Evolutionary conservation across 2,329 filamentous ascomycete species (phyloP).

Genomic region (Podosphaera aphanis): DNA sequence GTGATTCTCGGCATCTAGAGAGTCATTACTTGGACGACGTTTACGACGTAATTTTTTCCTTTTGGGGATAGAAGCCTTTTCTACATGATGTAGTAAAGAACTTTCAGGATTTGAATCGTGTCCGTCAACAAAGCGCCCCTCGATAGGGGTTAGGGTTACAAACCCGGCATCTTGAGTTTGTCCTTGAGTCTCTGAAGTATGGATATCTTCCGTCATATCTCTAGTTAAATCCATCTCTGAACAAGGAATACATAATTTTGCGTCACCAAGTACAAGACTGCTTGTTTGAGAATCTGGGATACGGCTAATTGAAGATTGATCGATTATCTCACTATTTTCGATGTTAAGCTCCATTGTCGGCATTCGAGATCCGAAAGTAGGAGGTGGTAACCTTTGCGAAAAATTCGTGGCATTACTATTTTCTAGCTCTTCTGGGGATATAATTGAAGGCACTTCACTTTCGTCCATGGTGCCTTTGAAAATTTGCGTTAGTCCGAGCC

Average conservation of each 20-base stretch:
- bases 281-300: slow-evolving; percentile 20
- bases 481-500: slow-evolving; percentile 64
- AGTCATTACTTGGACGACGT: slow-evolving; percentile 18
- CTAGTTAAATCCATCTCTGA: slow-evolving; percentile 35
- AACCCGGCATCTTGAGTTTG: slow-evolving; percentile 67
- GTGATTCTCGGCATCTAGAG: background rate
- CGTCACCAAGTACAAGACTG: slow-evolving; percentile 16
- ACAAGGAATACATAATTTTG: slow-evolving; percentile 35
- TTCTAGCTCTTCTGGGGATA: slow-evolving; percentile 9
- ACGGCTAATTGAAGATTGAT: slow-evolving; percentile 19
- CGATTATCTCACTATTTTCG: slow-evolving; percentile 24
- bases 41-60: slow-evolving; percentile 27
- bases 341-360: slow-evolving; percentile 20
- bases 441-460: slow-evolving; percentile 19
- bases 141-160: slow-evolving; percentile 46
- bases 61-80: slow-evolving; percentile 43
- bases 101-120: slow-evolving; percentile 51
- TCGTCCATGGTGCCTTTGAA: slow-evolving; percentile 76
- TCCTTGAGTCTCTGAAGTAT: slow-evolving; percentile 46
- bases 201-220: slow-evolving; percentile 32
- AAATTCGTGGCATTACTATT: slow-evolving; percentile 24
- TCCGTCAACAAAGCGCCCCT: slow-evolving; percentile 37
- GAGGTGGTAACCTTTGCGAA: slow-evolving; percentile 26
- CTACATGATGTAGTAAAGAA: slow-evolving; percentile 20
- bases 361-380: slow-evolving; percentile 23